Evolutionary conservation across 1,284 basidiomycete genomes (phyloP).

Genomic region (Amylostereum areolatum): DNA sequence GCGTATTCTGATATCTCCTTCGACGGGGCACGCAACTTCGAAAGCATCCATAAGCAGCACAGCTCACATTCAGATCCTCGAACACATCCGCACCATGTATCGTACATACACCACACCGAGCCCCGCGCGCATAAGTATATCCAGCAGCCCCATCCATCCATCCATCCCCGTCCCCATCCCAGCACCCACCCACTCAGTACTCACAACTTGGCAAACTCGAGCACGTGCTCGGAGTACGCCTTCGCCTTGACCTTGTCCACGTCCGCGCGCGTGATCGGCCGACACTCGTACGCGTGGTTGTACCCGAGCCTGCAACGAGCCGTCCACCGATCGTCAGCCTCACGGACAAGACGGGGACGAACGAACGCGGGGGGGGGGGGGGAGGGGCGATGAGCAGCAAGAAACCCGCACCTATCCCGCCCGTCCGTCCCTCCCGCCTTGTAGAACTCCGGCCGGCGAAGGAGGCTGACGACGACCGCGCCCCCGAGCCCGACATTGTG

Average conservation of each 20-base stretch:
- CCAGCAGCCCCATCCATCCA: no score
- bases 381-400: no score
- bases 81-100: no score
- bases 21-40: no score
- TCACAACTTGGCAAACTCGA: conserved; percentile 32
- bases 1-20: no score
- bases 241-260: conserved; percentile 69
- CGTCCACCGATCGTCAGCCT: conserved; percentile 1
- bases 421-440: conserved; percentile 58
- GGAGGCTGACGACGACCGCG: conserved; percentile 68
- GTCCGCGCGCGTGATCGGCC: conserved; percentile 53
- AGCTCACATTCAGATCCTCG: no score
- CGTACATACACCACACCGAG: no score
- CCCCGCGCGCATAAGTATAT: no score
- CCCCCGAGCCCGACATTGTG: conserved; percentile 85
- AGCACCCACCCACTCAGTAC: conserved; percentile 8
- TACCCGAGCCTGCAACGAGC: conserved; percentile 58
- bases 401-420: conserved; percentile 44
- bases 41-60: no score
- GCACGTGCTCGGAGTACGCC: conserved; percentile 32
- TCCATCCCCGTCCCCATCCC: no score
- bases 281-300: conserved; percentile 69
- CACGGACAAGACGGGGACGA: background rate
- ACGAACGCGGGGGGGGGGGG: no score
- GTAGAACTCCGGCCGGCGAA: conserved; percentile 72